phyloP scores from a whole-genome alignment of 352 stramenopile genomes.

The Globisporangium yorkense region DNA sequence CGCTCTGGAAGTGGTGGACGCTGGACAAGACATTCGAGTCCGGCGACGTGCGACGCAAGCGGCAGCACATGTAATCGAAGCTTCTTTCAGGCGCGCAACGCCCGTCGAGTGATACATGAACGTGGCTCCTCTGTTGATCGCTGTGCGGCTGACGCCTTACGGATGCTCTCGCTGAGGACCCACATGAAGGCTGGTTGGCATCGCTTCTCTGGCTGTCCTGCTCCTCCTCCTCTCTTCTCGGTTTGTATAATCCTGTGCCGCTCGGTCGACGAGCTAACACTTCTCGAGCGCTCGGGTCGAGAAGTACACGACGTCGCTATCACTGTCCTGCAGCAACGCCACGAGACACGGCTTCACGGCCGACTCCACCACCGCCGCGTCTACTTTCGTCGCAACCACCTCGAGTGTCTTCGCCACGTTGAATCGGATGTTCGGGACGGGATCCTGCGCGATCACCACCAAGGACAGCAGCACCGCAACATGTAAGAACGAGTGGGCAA shows the following conservation, averaged over 20 bases:
- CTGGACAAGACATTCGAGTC: slow-evolving; percentile 29
- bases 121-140: slow-evolving; percentile 1
- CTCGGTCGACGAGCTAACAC: slow-evolving; percentile 27
- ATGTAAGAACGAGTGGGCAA: neutral
- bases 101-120: neutral
- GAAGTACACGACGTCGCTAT: slow-evolving; percentile 94
- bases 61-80: slow-evolving; percentile 1
- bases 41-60: slow-evolving; percentile 6
- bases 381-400: slow-evolving; percentile 76
- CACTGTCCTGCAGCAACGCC: slow-evolving; percentile 84
- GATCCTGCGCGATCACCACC: slow-evolving; percentile 41
- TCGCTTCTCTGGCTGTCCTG: neutral
- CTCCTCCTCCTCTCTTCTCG: neutral
- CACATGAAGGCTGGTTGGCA: neutral
- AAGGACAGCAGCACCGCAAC: neutral
- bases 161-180: neutral
- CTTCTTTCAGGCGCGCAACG: neutral
- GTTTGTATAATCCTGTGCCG: neutral
- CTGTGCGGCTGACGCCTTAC: neutral
- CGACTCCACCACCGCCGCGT: slow-evolving; percentile 41
- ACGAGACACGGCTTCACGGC: slow-evolving; percentile 85
- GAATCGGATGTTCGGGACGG: slow-evolving; percentile 98
- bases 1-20: slow-evolving; percentile 58
- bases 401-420: slow-evolving; percentile 97
- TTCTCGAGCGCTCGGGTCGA: slow-evolving; percentile 67